Conservation (phyloP, 805 yeast species). For the Phaffomyces antillensis region DNA sequence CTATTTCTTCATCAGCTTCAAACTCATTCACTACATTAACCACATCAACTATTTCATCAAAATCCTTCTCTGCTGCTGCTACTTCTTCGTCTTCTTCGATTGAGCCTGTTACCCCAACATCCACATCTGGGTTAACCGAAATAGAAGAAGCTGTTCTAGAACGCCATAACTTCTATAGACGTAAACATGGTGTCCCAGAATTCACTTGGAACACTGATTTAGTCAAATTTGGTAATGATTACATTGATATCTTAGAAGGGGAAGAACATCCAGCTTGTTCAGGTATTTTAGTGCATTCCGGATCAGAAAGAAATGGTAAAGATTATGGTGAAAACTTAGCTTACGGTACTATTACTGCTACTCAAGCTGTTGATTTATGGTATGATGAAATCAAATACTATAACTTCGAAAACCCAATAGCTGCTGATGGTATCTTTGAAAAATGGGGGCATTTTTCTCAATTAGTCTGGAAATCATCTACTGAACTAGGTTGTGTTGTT, state of each 20-base stretch:
- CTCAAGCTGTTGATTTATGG: slow-evolving; percentile 60
- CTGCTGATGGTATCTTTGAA: slow-evolving; percentile 35
- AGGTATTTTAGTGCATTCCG: slow-evolving; percentile 52
- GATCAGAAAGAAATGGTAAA: slow-evolving; percentile 42
- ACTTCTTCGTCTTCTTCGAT: slow-evolving; percentile 3
- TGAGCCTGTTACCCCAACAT: neutral
- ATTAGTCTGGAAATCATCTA: slow-evolving; percentile 58
- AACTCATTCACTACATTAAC: neutral
- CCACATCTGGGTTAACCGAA: slow-evolving; percentile 12
- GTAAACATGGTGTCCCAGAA: slow-evolving; percentile 35
- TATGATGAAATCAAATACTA: slow-evolving; percentile 56
- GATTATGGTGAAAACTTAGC: slow-evolving; percentile 73
- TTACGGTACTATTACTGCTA: slow-evolving; percentile 41
- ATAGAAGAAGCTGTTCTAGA: slow-evolving; percentile 36
- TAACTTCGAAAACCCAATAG: slow-evolving; percentile 40
- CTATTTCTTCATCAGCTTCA: slow-evolving; percentile 1
- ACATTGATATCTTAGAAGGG: slow-evolving; percentile 34
- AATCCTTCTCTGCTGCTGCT: slow-evolving; percentile 2
- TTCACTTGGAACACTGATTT: slow-evolving; percentile 43
- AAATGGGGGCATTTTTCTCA: slow-evolving; percentile 73
- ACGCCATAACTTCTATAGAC: slow-evolving; percentile 45
- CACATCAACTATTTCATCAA: neutral
- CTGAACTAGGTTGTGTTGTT: slow-evolving; percentile 57
- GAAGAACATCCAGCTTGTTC: slow-evolving; percentile 45
- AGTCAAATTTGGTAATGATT: slow-evolving; percentile 42